Percentiles rank a stretch among this genome's conserved stretches.
Conservation (phyloP, 2,329 filamentous ascomycete genomes). For the Scytalidium lignicola region DNA sequence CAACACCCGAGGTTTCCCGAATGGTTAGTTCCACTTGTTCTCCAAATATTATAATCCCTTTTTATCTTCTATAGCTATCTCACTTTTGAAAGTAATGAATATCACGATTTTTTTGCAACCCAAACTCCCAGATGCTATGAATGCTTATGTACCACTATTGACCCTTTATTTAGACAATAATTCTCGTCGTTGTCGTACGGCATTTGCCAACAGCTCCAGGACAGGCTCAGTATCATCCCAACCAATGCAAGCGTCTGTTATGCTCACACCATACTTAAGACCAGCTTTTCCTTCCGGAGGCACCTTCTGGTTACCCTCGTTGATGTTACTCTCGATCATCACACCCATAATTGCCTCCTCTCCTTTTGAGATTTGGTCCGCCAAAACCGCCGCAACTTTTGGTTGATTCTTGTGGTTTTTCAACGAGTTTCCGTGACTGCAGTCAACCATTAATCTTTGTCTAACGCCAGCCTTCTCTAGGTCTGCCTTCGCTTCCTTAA, state of each 20-base stretch:
- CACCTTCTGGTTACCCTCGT: conserved; percentile 89
- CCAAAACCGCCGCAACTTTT: conserved; percentile 77
- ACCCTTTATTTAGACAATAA: conserved; percentile 16
- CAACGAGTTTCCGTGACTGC: conserved; percentile 90
- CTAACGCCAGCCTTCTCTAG: conserved; percentile 69
- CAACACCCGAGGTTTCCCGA: neutral
- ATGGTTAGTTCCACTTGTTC: neutral
- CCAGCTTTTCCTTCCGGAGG: conserved; percentile 78
- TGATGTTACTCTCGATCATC: conserved; percentile 98
- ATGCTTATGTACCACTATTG: conserved; percentile 7
- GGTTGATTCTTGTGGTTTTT: conserved; percentile 98
- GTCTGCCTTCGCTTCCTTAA: conserved; percentile 75
- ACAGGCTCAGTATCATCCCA: conserved; percentile 86
- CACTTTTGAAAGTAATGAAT: neutral
- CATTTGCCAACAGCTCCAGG: conserved; percentile 71
- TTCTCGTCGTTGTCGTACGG: conserved; percentile 69
- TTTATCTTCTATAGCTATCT: neutral
- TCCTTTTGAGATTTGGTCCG: conserved; percentile 78
- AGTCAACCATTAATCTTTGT: conserved; percentile 91
- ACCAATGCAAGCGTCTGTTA: conserved; percentile 94
- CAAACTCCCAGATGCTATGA: neutral
- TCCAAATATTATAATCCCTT: neutral
- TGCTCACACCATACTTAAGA: conserved; percentile 89
- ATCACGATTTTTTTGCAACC: neutral
- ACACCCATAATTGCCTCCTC: conserved; percentile 90